A percentile compares a stretch with the other conserved stretches of the same genome.
phyloP scores from a whole-genome alignment of 306 rosid genomes.

The Potentilla sterilis region DNA sequence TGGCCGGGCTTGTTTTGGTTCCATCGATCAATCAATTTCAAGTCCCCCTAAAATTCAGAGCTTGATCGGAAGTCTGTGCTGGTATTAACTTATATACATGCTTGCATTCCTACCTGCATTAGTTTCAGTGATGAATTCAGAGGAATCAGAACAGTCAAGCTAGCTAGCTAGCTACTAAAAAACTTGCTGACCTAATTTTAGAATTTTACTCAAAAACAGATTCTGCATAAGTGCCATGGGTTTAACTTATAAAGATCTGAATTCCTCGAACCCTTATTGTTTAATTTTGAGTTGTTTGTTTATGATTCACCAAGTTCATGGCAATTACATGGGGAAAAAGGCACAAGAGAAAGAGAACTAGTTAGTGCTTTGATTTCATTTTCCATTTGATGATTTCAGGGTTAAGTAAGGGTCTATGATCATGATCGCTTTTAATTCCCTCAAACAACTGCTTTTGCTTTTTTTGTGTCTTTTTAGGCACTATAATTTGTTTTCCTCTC shows the following conservation, averaged over 20 bases:
- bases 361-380: not conserved
- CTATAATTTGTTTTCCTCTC: not conserved
- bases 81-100: not conserved
- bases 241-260: not conserved
- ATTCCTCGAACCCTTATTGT: too few species aligned
- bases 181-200: not conserved
- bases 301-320: not conserved
- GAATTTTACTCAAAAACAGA: not conserved
- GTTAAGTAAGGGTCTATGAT: conserved; percentile 3
- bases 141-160: not conserved
- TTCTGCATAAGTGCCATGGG: not conserved
- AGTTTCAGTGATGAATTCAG: not conserved
- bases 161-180: too few species aligned
- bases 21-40: not conserved
- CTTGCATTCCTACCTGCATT: not conserved
- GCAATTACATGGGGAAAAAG: not conserved
- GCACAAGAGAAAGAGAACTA: not conserved
- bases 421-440: not conserved
- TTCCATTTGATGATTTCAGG: conserved; percentile 12
- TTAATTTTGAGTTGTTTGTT: not conserved
- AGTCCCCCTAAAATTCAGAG: not conserved
- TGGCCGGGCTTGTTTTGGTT: not conserved
- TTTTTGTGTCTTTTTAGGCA: conserved; percentile 2
- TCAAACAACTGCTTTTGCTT: not conserved
- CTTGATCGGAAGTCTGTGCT: not conserved